These are phyloP conservation scores for Penicillium cinerascens DNA, from an alignment of 495 filamentous ascomycete genomes.

Conservation along the genomic window DNA sequence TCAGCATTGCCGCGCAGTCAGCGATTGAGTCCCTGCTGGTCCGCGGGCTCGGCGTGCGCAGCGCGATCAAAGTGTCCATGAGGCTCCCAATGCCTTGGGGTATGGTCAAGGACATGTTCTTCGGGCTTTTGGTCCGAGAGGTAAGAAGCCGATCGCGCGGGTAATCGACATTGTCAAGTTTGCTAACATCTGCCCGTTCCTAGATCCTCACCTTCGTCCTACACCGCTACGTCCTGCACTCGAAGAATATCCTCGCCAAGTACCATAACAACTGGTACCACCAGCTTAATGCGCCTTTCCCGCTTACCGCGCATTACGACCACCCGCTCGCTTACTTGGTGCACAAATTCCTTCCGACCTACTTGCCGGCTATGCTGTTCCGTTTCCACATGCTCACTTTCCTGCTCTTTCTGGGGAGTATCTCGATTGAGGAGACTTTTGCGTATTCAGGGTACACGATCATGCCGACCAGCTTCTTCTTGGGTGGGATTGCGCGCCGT, in stretches of 20 bases:
- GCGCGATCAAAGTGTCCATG: constrained; percentile 56
- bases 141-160: constrained; percentile 31
- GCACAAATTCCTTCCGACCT: constrained; percentile 66
- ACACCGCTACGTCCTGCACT: constrained; percentile 70
- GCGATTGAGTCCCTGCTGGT: constrained; percentile 55
- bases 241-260: constrained; percentile 28
- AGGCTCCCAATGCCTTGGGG: constrained; percentile 60
- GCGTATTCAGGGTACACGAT: constrained; percentile 73
- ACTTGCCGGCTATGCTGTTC: constrained; percentile 63
- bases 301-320: constrained; percentile 70
- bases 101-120: constrained; percentile 50
- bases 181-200: not conserved
- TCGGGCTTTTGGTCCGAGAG: constrained; percentile 53
- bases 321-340: constrained; percentile 74
- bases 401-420: constrained; percentile 61
- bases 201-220: constrained; percentile 60
- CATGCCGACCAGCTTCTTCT: constrained; percentile 66
- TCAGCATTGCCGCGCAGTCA: constrained; percentile 56
- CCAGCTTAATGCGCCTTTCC: constrained; percentile 55
- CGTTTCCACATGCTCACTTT: constrained; percentile 78
- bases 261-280: constrained; percentile 68
- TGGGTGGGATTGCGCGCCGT: constrained; percentile 70
- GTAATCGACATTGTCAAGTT: not conserved
- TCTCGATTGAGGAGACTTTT: constrained; percentile 74
- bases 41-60: constrained; percentile 45